Conservation (phyloP, 805 yeast genomes). For the Sugiyamaella valdiviana region DNA sequence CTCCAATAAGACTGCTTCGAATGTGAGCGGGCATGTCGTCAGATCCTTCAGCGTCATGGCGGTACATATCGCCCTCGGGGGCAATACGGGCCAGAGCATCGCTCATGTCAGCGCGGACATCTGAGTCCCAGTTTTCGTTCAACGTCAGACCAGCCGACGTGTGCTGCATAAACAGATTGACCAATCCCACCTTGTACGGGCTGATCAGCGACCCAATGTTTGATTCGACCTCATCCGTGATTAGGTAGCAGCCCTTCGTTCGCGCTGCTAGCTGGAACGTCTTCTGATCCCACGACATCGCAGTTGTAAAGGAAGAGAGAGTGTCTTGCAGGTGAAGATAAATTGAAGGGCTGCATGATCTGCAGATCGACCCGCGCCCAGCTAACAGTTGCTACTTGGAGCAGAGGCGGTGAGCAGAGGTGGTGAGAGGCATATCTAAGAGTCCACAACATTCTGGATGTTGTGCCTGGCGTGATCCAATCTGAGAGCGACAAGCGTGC, state of each 20-base stretch:
- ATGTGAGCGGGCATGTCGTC: constrained; percentile 86
- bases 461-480: no score
- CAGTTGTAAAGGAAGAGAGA: background rate
- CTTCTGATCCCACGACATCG: constrained; percentile 54
- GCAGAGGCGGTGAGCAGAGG: no score
- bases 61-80: constrained; percentile 55
- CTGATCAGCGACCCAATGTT: constrained; percentile 52
- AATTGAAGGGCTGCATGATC: no score
- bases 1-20: constrained; percentile 55
- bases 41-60: constrained; percentile 66
- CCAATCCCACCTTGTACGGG: constrained; percentile 53
- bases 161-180: constrained; percentile 67
- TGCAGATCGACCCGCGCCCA: no score
- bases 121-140: constrained; percentile 77
- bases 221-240: constrained; percentile 56
- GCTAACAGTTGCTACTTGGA: no score
- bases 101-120: constrained; percentile 65
- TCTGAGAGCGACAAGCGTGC: no score
- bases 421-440: no score
- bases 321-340: background rate
- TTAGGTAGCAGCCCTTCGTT: constrained; percentile 61
- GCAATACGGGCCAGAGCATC: constrained; percentile 56
- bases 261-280: constrained; percentile 51
- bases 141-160: constrained; percentile 73
- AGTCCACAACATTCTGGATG: no score